These are phyloP conservation scores for Rhinocladiella mackenziei DNA, from an alignment of 2,329 filamentous ascomycete genomes.

Conservation along the genomic window DNA sequence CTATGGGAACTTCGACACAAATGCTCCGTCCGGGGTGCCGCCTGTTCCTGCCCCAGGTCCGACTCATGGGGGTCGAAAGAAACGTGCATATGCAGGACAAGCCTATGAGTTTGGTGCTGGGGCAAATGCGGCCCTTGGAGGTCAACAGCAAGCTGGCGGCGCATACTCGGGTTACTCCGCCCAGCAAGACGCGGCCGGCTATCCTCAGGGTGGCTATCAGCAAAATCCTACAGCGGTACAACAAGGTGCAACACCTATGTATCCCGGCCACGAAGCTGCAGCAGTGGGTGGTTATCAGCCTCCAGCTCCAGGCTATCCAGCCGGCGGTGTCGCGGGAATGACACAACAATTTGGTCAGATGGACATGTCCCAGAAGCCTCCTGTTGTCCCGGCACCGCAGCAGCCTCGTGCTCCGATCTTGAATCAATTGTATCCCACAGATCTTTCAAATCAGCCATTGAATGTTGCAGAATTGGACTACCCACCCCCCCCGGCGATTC, in stretches of 20 bases:
- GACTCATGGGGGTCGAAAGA: constrained; percentile 58
- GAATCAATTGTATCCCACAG: constrained; percentile 88
- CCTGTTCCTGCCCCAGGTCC: constrained; percentile 32
- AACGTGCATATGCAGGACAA: constrained; percentile 88
- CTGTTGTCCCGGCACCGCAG: constrained; percentile 46
- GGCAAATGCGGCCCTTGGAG: constrained; percentile 66
- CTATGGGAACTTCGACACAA: constrained; percentile 38
- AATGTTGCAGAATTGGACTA: constrained; percentile 89
- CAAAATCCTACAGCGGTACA: constrained; percentile 35
- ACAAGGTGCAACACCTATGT: constrained; percentile 31
- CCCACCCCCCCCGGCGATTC: constrained; percentile 82
- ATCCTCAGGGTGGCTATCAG: constrained; percentile 42
- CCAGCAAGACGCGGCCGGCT: constrained; percentile 46
- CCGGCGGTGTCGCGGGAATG: constrained; percentile 63
- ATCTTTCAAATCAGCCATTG: constrained; percentile 88
- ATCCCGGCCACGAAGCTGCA: constrained; percentile 40
- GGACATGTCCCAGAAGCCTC: constrained; percentile 57
- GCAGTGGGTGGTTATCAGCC: constrained; percentile 62
- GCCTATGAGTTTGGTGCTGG: constrained; percentile 90
- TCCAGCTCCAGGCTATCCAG: constrained; percentile 63
- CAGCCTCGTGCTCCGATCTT: constrained; percentile 43
- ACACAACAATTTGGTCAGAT: constrained; percentile 80
- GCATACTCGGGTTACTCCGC: constrained; percentile 61
- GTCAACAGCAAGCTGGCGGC: constrained; percentile 51
- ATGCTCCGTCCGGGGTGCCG: constrained; percentile 34